phyloP scores from a whole-genome alignment of 495 filamentous ascomycete genomes.

The Xylaria bambusicola region DNA sequence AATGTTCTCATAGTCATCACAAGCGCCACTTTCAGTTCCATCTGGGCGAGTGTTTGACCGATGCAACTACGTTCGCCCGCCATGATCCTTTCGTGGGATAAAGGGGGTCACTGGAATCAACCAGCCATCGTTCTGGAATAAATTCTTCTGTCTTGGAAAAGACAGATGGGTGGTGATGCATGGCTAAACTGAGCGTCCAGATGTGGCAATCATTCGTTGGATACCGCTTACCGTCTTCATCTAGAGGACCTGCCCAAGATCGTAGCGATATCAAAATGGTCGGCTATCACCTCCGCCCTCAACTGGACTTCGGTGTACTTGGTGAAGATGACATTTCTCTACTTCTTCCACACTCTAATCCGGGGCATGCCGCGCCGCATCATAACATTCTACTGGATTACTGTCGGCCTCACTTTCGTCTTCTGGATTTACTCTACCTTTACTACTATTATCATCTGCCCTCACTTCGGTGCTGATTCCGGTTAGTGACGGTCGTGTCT shows the following conservation, averaged over 20 bases:
- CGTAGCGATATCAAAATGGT: no score
- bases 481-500: no score
- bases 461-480: no score
- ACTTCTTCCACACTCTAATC: no score
- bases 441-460: no score
- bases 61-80: conserved; percentile 44
- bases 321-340: no score
- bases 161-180: conserved; percentile 29
- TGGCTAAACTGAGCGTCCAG: conserved; percentile 31
- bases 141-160: conserved; percentile 39
- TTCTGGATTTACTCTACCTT: no score
- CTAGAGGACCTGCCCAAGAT: background rate
- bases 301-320: no score
- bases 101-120: conserved; percentile 21
- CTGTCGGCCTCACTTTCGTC: no score
- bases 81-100: conserved; percentile 37
- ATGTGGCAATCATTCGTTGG: conserved; percentile 36
- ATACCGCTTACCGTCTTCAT: conserved; percentile 29
- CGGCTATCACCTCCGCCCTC: no score
- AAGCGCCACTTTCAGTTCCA: conserved; percentile 40
- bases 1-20: conserved; percentile 41
- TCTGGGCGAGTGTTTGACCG: conserved; percentile 43
- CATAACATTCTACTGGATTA: no score
- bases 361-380: no score
- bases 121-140: conserved; percentile 46